These are phyloP conservation scores for Trichoderma afroharzianum DNA, from an alignment of 2,329 filamentous ascomycete species.

Conservation along the genomic window DNA sequence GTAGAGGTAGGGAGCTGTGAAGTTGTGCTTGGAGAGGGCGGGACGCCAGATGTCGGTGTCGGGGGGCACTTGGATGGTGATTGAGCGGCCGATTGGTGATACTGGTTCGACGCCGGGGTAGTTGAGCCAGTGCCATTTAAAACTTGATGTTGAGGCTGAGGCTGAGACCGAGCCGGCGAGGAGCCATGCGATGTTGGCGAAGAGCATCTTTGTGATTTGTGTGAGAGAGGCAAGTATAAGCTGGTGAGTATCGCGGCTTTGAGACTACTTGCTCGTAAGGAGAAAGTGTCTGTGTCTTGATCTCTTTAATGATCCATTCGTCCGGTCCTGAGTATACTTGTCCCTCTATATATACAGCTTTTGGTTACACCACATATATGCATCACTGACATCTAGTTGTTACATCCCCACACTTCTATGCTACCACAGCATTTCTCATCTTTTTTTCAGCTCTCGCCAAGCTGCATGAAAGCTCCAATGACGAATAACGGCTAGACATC, in stretches of 20 bases:
- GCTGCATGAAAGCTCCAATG: not conserved
- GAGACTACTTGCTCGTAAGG: not conserved
- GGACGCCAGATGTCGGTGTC: slow-evolving; percentile 23
- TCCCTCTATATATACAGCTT: not conserved
- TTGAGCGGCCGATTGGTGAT: slow-evolving; percentile 13
- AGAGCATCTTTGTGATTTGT: not conserved
- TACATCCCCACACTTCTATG: not conserved
- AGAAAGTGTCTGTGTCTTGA: not conserved
- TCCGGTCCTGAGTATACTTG: not conserved
- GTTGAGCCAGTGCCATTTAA: slow-evolving; percentile 18
- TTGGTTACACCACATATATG: not conserved
- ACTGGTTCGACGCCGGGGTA: slow-evolving; percentile 8
- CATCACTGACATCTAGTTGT: not conserved
- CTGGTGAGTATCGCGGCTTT: not conserved
- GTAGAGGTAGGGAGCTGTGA: slow-evolving; percentile 21
- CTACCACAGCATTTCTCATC: not conserved
- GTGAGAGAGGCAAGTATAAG: not conserved
- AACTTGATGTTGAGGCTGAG: not conserved
- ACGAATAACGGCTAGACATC: not conserved
- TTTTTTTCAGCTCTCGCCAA: not conserved
- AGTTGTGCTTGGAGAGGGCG: slow-evolving; percentile 16
- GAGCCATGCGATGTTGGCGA: not conserved
- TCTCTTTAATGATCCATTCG: not conserved
- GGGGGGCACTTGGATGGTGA: slow-evolving; percentile 20
- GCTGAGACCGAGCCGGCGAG: not conserved